Conservation (phyloP, 495 filamentous ascomycete species). For the Niebla homalea region DNA sequence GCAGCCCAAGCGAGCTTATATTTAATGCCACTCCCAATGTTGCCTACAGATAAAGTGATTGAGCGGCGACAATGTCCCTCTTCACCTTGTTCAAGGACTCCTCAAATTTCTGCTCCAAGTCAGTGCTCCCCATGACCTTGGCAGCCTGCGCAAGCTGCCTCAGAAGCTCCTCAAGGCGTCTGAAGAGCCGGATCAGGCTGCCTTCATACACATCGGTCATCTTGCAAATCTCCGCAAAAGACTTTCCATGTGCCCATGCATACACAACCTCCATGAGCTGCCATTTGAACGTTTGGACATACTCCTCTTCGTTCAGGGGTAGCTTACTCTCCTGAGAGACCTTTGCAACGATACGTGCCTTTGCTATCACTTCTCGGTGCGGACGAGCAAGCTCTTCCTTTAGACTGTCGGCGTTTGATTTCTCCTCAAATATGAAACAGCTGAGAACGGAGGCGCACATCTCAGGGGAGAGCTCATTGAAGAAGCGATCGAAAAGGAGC, state of each 20-base stretch:
- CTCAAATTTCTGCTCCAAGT: conserved; percentile 82
- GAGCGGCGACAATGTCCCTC: conserved; percentile 85
- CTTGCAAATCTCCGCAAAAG: conserved; percentile 93
- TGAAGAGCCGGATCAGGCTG: conserved; percentile 87
- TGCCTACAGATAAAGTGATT: conserved; percentile 70
- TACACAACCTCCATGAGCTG: conserved; percentile 94
- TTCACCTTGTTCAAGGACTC: conserved; percentile 67
- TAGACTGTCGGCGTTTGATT: conserved; percentile 52
- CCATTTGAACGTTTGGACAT: conserved; percentile 72
- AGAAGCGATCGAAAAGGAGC: conserved; percentile 91
- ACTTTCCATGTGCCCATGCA: conserved; percentile 83
- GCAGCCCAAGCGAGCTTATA: no score
- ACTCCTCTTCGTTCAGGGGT: conserved; percentile 81
- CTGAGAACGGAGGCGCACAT: conserved; percentile 72
- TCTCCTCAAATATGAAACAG: conserved; percentile 95
- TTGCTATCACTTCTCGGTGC: conserved; percentile 67
- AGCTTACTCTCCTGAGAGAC: conserved; percentile 88
- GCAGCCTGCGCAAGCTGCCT: conserved; percentile 93
- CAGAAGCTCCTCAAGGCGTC: conserved; percentile 87
- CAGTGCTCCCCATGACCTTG: conserved; percentile 95
- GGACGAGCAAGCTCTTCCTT: conserved; percentile 77
- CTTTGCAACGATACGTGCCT: conserved; percentile 79
- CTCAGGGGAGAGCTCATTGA: conserved; percentile 87
- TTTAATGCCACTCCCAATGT: no score
- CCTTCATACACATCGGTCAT: conserved; percentile 98